These are phyloP conservation scores for Biancaea sappan DNA, from an alignment of 306 rosid genomes.

Conservation along the genomic window DNA sequence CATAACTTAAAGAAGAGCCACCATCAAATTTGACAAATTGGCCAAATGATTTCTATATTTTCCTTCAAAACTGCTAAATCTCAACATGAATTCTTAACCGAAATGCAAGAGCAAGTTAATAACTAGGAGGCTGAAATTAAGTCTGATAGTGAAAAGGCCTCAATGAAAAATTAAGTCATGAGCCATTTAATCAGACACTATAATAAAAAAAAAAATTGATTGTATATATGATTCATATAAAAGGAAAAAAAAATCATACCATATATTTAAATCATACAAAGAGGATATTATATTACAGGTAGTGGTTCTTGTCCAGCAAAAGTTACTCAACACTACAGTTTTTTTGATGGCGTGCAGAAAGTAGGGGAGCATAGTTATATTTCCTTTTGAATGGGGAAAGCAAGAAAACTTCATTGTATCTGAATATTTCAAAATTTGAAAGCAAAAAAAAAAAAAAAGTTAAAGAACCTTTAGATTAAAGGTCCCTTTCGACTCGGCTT, in stretches of 20 bases:
- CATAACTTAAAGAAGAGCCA: not conserved
- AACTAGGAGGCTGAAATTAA: not conserved
- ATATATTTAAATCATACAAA: not conserved
- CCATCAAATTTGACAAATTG: not conserved
- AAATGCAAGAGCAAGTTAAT: not conserved
- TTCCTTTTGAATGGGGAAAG: not conserved
- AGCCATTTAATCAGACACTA: not conserved
- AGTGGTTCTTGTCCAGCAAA: too few species aligned
- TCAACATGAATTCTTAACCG: not conserved
- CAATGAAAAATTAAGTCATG: not conserved
- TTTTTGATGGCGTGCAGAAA: not conserved
- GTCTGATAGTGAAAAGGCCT: not conserved
- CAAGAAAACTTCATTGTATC: not conserved
- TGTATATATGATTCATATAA: not conserved
- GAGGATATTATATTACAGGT: not conserved
- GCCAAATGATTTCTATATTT: not conserved
- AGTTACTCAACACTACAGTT: too few species aligned
- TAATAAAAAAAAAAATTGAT: not conserved
- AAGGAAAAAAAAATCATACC: not conserved
- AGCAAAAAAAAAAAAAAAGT: not conserved
- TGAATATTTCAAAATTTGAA: too few species aligned
- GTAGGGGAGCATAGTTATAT: not conserved
- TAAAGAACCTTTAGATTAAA: not conserved
- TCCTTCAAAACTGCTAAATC: not conserved
- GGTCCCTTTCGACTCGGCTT: not conserved